Evolutionary conservation across 169 alveolate genomes (phyloP), one percentile per base, ranked within the genome.

Genomic region (Cryptosporidium ryanae): DNA sequence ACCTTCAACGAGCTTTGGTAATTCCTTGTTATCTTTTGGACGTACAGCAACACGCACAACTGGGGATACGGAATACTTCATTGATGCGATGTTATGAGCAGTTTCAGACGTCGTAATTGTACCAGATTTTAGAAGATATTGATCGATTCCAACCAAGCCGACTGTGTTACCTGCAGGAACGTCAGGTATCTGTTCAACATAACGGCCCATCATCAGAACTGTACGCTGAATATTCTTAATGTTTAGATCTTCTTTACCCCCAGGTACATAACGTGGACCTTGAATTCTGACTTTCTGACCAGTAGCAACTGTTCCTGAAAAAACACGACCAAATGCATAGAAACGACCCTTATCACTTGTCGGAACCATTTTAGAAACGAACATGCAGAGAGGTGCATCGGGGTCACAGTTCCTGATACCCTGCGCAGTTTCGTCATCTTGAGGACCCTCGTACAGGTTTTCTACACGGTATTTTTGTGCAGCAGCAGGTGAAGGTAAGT

Each of bases 281-380:
- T 97, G 98, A 81, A 98, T 98, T 90, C 99, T 95, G 83, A 98
- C 99, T 92, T 97, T 97, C 89, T 94, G 97, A 71, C 98, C 99
- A 27, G 99, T 96, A n/a, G 98, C 97, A 57, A 98, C 98, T 63
- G 99, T 97, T 25, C 99, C 99, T 31, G 99, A 97, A 95, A 98
- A 98, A 63, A 98, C 99, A 87, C 99, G 97, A 46, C 99, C 99
- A 96, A 98, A 98, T 57, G 99, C 99, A 89, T 97, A 97, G 98
- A 98, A 98, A 67, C 99, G 94, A 32, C 99, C 99, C 94, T 96
- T 97, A 91, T 98, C 99, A 48, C 98, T 92, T 57, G 99, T 98
- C 66, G 99, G 99, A 57, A 97, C 99, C 99, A 98, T 98, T 93
- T 98, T 98, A 46, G 99, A 97, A 84, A 98, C 97, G 95, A 97